Percentiles rank a stretch among this genome's conserved stretches.
Conservation (phyloP, 2,329 filamentous ascomycete genomes). For the Lasiodiplodia sp. region DNA sequence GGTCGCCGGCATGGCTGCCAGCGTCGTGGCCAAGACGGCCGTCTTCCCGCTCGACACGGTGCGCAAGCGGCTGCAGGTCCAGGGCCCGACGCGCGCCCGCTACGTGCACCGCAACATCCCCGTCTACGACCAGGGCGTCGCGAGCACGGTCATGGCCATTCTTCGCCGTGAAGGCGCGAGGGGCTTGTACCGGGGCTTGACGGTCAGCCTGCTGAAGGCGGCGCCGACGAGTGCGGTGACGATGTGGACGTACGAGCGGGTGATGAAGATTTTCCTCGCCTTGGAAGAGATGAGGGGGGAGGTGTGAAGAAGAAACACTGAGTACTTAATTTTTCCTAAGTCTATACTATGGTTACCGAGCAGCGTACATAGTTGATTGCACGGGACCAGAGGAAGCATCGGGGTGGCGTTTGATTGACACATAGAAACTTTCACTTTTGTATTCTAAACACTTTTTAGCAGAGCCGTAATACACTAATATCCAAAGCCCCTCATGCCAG, state of each 20-base stretch:
- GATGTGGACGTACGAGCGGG: conserved; percentile 91
- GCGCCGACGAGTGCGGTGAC: conserved; percentile 92
- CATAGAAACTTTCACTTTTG: background rate
- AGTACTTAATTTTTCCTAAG: background rate
- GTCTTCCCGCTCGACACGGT: conserved; percentile 95
- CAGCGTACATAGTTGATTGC: background rate
- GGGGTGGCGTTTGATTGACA: background rate
- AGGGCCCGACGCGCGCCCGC: conserved; percentile 79
- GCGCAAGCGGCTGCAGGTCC: conserved; percentile 91
- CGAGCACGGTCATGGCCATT: conserved; percentile 72
- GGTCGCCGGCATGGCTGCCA: conserved; percentile 79
- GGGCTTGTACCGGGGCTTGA: conserved; percentile 86
- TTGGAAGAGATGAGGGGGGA: conserved; percentile 14
- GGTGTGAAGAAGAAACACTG: background rate
- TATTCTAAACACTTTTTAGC: background rate
- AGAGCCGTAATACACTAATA: background rate
- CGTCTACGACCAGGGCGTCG: conserved; percentile 72
- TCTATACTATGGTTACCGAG: background rate
- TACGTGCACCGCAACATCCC: conserved; percentile 92
- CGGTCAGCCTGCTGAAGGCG: conserved; percentile 89
- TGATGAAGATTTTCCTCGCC: conserved; percentile 53
- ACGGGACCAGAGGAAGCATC: background rate
- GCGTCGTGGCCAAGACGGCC: conserved; percentile 82
- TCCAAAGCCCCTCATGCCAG: background rate
- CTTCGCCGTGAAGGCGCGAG: conserved; percentile 75